Base-by-base conservation (phyloP, 140 eudicot species). In the Anethum foeniculum region DNA sequence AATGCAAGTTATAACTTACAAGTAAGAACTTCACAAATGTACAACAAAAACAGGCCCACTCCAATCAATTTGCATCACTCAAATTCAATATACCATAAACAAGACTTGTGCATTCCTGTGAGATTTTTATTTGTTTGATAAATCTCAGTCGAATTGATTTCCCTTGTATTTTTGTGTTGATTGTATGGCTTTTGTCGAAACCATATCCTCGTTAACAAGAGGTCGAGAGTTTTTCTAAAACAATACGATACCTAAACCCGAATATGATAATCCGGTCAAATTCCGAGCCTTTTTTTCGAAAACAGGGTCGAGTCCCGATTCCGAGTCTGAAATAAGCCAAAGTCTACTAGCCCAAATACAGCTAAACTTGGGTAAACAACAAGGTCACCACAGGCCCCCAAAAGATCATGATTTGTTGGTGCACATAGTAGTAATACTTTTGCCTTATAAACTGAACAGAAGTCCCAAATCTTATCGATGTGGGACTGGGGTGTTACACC, bases 51-150 rank as follows among this genome's bases (percentile, higher is more conserved):
- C 65, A 82, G 77, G 84, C 51, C 82, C 84, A 84, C 85, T 65
- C 43, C n/a, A 30, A 68, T 68, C 43, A 68, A 79, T 80, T 65
- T 44, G 67, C 46, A 52, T 71, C 71, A 81, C 58, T 79, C 77
- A 72, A 54, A 81, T 56, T 79, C 80, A 72, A 54, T 83, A 43
- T 62, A 48, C 79, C 81, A 79, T 81, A 71, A 79, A 84, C 80
- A 51, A 72, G 34, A 79, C 52, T 27, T 78, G 67, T 51, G 77
- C 67, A 23, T 76, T 76, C 83, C 69, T 68, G 62, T 54, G 79
- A 69, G 76, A 47, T 77, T 54, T 82, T 14, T 28, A 52, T 36
- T 68, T 10, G 1, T 68, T 16, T 79, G 75, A 79, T 47, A 71
- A 80, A 72, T 87, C 85, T 68, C 71, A 15, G 36, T 79, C 81